A percentile compares a stretch with the other conserved stretches of the same genome.
These are phyloP conservation scores for Hypoxylon lenormandii DNA, from an alignment of 495 filamentous ascomycete genomes.

Conservation along the genomic window DNA sequence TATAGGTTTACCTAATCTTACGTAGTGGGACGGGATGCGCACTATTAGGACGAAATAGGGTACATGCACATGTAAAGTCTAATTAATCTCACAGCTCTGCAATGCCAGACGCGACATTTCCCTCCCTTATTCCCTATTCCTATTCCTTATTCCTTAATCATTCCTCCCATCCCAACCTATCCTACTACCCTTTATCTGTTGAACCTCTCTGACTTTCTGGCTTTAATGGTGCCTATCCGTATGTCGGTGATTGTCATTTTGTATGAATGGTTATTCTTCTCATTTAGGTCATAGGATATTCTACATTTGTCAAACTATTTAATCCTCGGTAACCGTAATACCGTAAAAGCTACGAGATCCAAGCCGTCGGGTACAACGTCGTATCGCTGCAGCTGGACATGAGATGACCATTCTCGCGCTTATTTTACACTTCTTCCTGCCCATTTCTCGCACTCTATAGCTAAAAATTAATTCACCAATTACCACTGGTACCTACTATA, in stretches of 20 bases:
- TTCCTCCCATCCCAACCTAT: not conserved
- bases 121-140: not conserved
- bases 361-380: slow-evolving; percentile 27
- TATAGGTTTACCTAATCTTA: slow-evolving; percentile 27
- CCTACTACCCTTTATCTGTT: not conserved
- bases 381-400: slow-evolving; percentile 35
- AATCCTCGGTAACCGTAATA: slow-evolving; percentile 6
- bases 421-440: no score
- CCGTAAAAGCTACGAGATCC: not conserved
- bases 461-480: no score
- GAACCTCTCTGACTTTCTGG: not conserved
- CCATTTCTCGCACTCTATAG: no score
- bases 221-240: not conserved
- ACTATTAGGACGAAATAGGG: slow-evolving; percentile 8
- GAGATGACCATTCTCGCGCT: slow-evolving; percentile 1
- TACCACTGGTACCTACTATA: not conserved
- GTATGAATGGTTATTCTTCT: slow-evolving; percentile 35
- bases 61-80: slow-evolving; percentile 17
- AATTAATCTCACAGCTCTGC: slow-evolving; percentile 16
- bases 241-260: not conserved
- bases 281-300: slow-evolving; percentile 2
- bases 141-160: not conserved
- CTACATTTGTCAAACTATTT: slow-evolving; percentile 14
- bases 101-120: slow-evolving; percentile 17
- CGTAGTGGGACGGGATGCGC: slow-evolving; percentile 22